phyloP scores from a whole-genome alignment of 2,329 filamentous ascomycete genomes.

The Claviceps spartinae region DNA sequence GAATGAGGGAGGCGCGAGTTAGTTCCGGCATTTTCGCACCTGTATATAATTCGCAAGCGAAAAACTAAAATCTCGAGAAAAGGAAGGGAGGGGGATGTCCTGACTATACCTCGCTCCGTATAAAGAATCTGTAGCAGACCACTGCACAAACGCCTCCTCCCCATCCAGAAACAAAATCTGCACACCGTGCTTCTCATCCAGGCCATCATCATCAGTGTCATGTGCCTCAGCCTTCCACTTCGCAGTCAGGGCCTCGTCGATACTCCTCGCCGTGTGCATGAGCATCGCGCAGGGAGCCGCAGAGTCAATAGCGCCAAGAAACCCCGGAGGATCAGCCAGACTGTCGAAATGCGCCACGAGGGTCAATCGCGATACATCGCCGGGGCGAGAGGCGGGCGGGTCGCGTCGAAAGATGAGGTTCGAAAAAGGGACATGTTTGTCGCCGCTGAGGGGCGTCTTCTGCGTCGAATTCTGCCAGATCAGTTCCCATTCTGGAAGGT shows the following conservation, averaged over 20 bases:
- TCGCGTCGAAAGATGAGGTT: slow-evolving; percentile 82
- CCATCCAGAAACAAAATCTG: slow-evolving; percentile 87
- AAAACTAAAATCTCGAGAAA: no score
- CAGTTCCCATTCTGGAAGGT: slow-evolving; percentile 67
- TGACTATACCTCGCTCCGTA: slow-evolving; percentile 69
- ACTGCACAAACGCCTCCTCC: slow-evolving; percentile 77
- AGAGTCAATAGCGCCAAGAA: slow-evolving; percentile 88
- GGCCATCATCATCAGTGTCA: slow-evolving; percentile 34
- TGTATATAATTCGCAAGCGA: no score
- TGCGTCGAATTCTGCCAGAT: slow-evolving; percentile 83
- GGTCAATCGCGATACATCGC: slow-evolving; percentile 68
- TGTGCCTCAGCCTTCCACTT: slow-evolving; percentile 69
- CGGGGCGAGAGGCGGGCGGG: slow-evolving; percentile 63
- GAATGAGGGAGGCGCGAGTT: background rate
- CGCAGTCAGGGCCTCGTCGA: slow-evolving; percentile 64
- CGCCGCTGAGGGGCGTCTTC: slow-evolving; percentile 62
- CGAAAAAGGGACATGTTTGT: slow-evolving; percentile 61
- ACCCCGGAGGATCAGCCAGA: slow-evolving; percentile 65
- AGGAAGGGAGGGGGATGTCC: no score
- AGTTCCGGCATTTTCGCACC: background rate
- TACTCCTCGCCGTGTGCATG: slow-evolving; percentile 67
- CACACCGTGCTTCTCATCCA: slow-evolving; percentile 69
- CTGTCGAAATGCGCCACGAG: slow-evolving; percentile 92
- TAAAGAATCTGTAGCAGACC: slow-evolving; percentile 70
- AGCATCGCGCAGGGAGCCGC: slow-evolving; percentile 91